Conservation (phyloP, 306 rosid species). For the Casuarina glauca region DNA sequence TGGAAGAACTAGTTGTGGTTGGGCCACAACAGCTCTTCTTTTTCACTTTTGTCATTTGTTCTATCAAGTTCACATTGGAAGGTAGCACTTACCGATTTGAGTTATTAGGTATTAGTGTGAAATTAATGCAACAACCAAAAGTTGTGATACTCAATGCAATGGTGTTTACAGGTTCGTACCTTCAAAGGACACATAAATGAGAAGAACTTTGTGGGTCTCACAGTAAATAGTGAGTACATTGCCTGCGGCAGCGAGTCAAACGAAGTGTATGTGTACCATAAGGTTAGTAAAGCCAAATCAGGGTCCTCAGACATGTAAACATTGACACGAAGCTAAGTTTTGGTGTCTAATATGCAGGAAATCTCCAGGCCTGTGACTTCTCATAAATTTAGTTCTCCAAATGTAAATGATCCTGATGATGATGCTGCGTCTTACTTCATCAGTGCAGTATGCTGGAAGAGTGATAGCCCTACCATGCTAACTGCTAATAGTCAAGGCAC, state of each 20-base stretch:
- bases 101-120: background rate
- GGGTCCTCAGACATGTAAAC: background rate
- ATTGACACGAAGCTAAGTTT: constrained; percentile 23
- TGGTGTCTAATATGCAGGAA: constrained; percentile 54
- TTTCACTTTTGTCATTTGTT: background rate
- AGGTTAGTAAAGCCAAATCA: constrained; percentile 52
- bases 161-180: constrained; percentile 65
- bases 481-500: constrained; percentile 98
- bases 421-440: constrained; percentile 85
- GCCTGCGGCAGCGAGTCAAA: constrained; percentile 98
- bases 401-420: constrained; percentile 69
- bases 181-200: constrained; percentile 90
- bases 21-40: background rate
- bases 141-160: constrained; percentile 9
- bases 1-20: background rate
- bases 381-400: constrained; percentile 85
- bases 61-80: background rate
- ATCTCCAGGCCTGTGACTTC: constrained; percentile 81
- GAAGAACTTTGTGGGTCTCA: constrained; percentile 95
- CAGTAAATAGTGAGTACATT: constrained; percentile 84
- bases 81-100: background rate
- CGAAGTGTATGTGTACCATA: constrained; percentile 93
- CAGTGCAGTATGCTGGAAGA: constrained; percentile 98
- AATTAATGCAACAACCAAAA: background rate
- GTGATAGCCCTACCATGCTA: constrained; percentile 88